Evolutionary conservation across 495 filamentous ascomycete species (phyloP), one percentile per base, ranked within the genome.

Genomic region (Oidiodendron maius): DNA sequence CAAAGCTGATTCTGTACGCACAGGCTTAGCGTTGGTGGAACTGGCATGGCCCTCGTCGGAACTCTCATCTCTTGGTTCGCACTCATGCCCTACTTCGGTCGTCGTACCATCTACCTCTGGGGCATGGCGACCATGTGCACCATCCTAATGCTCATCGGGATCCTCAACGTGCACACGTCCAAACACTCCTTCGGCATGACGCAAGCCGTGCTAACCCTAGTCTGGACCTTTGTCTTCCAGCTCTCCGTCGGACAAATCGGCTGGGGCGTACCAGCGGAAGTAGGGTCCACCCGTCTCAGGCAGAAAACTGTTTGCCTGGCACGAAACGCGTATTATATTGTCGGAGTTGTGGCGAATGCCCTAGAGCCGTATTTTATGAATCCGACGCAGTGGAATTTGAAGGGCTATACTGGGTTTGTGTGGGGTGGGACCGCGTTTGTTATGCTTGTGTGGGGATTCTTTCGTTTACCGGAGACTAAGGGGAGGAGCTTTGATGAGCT

Each of bases 321-420:
- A 5, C 74, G 78, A n/a, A 74, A 71, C 48, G 61, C 70, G 6
- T 81, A 81, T 61, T 72, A 75, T 52, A 59, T 77, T 44, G 64
- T 61, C 50, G 61, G 58, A 41, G 83, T 87, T 51, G 60, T 88
- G 50, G 78, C 72, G 50, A 76, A 75, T 40, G 78, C 86, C 12
- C 56, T 90, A 2, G 86, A 83, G 0, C 81, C 83, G 0, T 84
- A 85, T 55, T 84, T 86, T 80, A 61, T 89, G 38, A 89, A 87
- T 63, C 82, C 2, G 63, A 61, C 0, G 78, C 76, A 0, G 85
- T 84, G 84, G 59, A 85, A 65, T 87, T 81, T 83, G 66, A 75
- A 47, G 83, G 83, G 53, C 82, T 48, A 53, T 21, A 53, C 51
- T n/a, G 45, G 43, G 3, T 55, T 50, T 42, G 10, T 55, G 18